Evolutionary conservation across 1,284 basidiomycete genomes (phyloP), one percentile per base, ranked within the genome.

Genomic region (Apiotrichum siamense): DNA sequence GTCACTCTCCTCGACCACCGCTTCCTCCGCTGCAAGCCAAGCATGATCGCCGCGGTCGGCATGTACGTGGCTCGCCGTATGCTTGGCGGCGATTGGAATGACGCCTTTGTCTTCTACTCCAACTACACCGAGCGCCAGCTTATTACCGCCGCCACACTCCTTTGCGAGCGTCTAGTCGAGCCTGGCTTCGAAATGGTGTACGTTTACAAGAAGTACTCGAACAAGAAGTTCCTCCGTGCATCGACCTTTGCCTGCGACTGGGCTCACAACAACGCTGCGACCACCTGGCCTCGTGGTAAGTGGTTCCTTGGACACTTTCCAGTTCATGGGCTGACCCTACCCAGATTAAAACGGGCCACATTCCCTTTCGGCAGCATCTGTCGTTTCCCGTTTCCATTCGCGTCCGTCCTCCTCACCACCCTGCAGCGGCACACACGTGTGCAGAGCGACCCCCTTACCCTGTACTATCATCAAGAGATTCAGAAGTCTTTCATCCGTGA

Each of bases 31-130:
- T 92, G 87, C 54, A 94, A 93, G 74, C 93, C 94, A 0, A 91
- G 88, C 71, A 80, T 97, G 69, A 80, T 97, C 45, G 96, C 96
- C n/a, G 96, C 94, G 12, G 84, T 98, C 49, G 89, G 92, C 47
- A 99, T 99, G 96, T 98, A 93, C 79, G 85, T 86, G 55, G 85
- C 93, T 43, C 81, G 91, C 63, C 81, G 77, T 75, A 96, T 97
- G 93, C 76, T 96, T 59, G 88, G 86, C 44, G 88, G 88, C 61
- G 84, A 87, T 72, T 97, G 92, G 92, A 85, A 86, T 74, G 88
- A 89, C 26, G 82, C 84, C 3, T 98, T 98, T 72, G 82, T 97
- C 50, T 97, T 83, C 79, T 88, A 97, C 77, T 97, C 94, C 44
- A 85, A 85, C 59, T 96, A 83, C 73, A 91, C 90, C 46, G 93